Evolutionary conservation across 331 rosid species (phyloP), one percentile per base, ranked within the genome.

Genomic region (Rosa hybrid): DNA sequence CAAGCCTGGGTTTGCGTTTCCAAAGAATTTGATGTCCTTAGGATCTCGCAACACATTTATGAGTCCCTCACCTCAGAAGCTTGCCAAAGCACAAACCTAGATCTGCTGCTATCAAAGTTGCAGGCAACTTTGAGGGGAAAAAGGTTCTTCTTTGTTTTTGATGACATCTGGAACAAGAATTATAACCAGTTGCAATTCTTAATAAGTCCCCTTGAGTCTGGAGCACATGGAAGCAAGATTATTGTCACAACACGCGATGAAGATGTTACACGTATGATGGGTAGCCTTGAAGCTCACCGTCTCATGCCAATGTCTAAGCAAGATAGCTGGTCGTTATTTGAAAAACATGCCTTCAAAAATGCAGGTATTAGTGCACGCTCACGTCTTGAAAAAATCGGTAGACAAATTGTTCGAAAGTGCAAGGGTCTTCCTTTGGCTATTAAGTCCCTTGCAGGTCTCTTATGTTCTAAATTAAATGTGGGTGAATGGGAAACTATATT

Each of bases 301-400:
- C 14, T 76, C 41, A 51, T 1, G 30, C 17, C 23, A 23, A 23
- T 76, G 8, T 59, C n/a, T 23, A 23, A 57, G 44, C 16, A 57
- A 57, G 42, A 49, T 71, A 74, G 84, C 39, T 84, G 84, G 90
- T 74, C 45, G 1, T 20, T 56, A 21, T 56, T 56, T 0, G 12
- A 56, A 56, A 56, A 56, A 20, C 12, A 56, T 56, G 63, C 63
- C 63, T 56, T 56, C 63, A 56, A 20, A 7, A 56, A 7, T 3
- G 16, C 9, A 2, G 63, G 12, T 18, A 1, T 16, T 53, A 7
- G n/a, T 6, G 0, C 59, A 2, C 25, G 0, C 63, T 56, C 63
- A 20, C 21, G 20, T 56, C 59, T 53, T 16, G 63, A 56, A 20
- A 25, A 7, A 20, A 56, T 56, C 1, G 27, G 63, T 7, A 56